Evolutionary conservation across 441 rosid genomes (phyloP).

Genomic region (Geranium incanum): DNA sequence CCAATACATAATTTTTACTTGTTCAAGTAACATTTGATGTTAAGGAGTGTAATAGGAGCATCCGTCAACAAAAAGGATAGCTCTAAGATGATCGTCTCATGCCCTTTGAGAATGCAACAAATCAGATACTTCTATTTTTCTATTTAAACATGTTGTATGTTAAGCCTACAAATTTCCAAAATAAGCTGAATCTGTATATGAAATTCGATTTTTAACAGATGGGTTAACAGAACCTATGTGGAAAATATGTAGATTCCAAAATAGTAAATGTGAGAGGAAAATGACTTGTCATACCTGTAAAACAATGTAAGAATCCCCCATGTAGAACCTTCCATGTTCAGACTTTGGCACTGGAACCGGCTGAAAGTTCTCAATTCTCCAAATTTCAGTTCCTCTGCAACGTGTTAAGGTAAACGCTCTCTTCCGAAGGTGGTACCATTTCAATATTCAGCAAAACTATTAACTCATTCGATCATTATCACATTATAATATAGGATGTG

Average conservation of each 20-base stretch:
- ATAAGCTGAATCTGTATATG: neutral
- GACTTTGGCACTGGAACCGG: constrained; percentile 83
- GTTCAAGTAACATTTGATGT: neutral
- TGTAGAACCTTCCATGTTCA: constrained; percentile 86
- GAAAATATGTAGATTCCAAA: neutral
- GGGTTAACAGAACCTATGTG: neutral
- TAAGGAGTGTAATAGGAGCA: too few relatives aligned
- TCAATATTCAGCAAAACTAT: constrained; percentile 7
- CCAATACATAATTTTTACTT: neutral
- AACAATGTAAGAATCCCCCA: constrained; percentile 87
- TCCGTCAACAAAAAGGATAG: too few relatives aligned
- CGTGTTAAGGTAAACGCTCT: constrained; percentile 44
- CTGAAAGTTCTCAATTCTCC: constrained; percentile 96
- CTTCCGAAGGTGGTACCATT: constrained; percentile 9
- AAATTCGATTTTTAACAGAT: neutral
- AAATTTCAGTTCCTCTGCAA: constrained; percentile 83
- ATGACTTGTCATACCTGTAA: constrained; percentile 53
- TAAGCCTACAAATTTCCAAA: neutral
- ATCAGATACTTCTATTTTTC: neutral
- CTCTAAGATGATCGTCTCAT: too few relatives aligned
- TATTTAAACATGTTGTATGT: neutral
- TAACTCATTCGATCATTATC: neutral
- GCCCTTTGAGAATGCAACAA: too few relatives aligned
- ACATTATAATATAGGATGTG: neutral
- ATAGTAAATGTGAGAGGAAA: neutral